Conservation (phyloP, 306 rosid species). For the Ormosia emarginata region DNA sequence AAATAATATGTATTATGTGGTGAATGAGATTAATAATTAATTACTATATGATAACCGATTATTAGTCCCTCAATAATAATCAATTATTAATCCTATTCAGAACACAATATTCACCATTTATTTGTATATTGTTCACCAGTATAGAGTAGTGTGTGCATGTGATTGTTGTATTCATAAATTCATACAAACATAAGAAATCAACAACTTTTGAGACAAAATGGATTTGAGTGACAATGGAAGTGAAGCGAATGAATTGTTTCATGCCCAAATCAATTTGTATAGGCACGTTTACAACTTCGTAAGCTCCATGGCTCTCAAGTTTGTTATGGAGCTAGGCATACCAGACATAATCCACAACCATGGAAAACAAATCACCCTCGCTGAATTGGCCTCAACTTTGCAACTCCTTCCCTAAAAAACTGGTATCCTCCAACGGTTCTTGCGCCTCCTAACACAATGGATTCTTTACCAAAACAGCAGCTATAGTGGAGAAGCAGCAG, state of each 20-base stretch:
- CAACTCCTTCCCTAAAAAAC: conserved; percentile 11
- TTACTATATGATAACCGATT: too few species aligned
- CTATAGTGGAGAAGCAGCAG: background rate
- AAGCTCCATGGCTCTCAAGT: conserved; percentile 35
- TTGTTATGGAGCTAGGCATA: conserved; percentile 26
- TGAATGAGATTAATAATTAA: too few species aligned
- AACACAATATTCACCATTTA: too few species aligned
- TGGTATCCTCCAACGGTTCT: background rate
- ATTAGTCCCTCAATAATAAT: too few species aligned
- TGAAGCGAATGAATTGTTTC: background rate
- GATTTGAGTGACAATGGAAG: background rate
- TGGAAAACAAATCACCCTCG: conserved; percentile 28
- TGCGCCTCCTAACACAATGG: conserved; percentile 30
- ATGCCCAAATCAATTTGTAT: conserved; percentile 36
- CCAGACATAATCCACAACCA: conserved; percentile 31
- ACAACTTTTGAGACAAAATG: background rate
- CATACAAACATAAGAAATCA: too few species aligned
- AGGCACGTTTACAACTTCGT: conserved; percentile 3
- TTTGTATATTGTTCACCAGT: too few species aligned
- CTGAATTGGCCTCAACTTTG: conserved; percentile 27
- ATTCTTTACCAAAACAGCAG: background rate
- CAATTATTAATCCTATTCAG: too few species aligned
- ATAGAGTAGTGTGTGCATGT: too few species aligned
- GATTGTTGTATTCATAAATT: too few species aligned
- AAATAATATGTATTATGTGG: too few species aligned